Conservation (phyloP, 768 basidiomycete genomes). For the Tephrocybe rancida region DNA sequence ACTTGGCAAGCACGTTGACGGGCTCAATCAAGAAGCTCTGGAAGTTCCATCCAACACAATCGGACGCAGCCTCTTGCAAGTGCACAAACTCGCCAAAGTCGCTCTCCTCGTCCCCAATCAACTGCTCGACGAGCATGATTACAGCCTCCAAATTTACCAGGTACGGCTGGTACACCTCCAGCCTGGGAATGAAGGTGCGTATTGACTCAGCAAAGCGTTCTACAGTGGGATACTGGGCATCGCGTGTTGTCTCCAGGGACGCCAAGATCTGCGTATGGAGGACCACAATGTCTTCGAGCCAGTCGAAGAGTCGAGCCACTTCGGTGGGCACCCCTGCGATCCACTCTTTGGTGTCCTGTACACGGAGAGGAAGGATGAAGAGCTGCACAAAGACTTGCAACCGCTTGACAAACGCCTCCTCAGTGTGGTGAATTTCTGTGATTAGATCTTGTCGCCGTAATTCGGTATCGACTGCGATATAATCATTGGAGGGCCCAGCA, state of each 20-base stretch:
- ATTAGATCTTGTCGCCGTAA: slow-evolving; percentile 34
- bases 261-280: slow-evolving; percentile 68
- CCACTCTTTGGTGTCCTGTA: slow-evolving; percentile 72
- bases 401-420: slow-evolving; percentile 67
- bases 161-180: slow-evolving; percentile 90
- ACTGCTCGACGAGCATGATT: slow-evolving; percentile 49
- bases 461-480: slow-evolving; percentile 1
- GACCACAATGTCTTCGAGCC: slow-evolving; percentile 85
- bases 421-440: slow-evolving; percentile 67
- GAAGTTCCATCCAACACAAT: slow-evolving; percentile 65
- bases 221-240: slow-evolving; percentile 45
- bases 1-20: slow-evolving; percentile 68
- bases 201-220: slow-evolving; percentile 60
- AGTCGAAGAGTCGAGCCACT: slow-evolving; percentile 77
- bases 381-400: slow-evolving; percentile 67
- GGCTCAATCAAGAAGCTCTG: slow-evolving; percentile 76
- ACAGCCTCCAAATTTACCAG: slow-evolving; percentile 71
- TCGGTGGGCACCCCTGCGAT: slow-evolving; percentile 77
- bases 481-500: background rate
- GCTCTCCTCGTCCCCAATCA: slow-evolving; percentile 50
- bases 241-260: slow-evolving; percentile 34
- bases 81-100: slow-evolving; percentile 88
- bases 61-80: slow-evolving; percentile 58
- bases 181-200: slow-evolving; percentile 57
- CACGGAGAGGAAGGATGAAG: slow-evolving; percentile 79